Conservation (phyloP, 257 asterid genomes). For the Solanum tarijense region DNA sequence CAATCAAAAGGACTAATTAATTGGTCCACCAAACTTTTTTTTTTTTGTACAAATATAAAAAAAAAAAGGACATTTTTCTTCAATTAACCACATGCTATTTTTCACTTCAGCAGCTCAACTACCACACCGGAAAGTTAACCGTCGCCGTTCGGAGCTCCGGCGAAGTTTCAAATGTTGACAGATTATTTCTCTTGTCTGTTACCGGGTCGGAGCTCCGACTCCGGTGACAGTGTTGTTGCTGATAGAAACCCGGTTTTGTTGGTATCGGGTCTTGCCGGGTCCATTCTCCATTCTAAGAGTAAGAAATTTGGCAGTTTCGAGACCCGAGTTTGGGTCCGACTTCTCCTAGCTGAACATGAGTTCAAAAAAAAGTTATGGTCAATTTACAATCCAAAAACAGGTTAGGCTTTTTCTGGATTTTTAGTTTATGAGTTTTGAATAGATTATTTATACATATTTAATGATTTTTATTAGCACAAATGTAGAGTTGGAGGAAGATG, state of each 20-base stretch:
- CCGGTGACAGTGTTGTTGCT: conserved; percentile 14
- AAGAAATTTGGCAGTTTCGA: conserved; percentile 43
- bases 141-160: neutral
- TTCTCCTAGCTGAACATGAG: conserved; percentile 68
- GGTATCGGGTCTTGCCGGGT: conserved; percentile 72
- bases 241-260: conserved; percentile 78
- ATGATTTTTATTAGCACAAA: neutral
- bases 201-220: conserved; percentile 17
- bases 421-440: neutral
- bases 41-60: neutral
- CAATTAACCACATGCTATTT: neutral
- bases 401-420: neutral
- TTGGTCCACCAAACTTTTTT: neutral
- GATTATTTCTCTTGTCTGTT: conserved; percentile 34
- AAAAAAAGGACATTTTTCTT: neutral
- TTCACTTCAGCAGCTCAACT: neutral
- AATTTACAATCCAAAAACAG: conserved; percentile 59
- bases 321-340: conserved; percentile 86
- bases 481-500: neutral
- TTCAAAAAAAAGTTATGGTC: conserved; percentile 76
- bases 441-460: neutral
- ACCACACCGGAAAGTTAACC: neutral
- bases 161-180: neutral
- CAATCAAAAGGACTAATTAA: neutral
- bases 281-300: conserved; percentile 64